Base-by-base conservation (phyloP, 495 filamentous ascomycete species). In the Hypoxylon lienhwacheense region DNA sequence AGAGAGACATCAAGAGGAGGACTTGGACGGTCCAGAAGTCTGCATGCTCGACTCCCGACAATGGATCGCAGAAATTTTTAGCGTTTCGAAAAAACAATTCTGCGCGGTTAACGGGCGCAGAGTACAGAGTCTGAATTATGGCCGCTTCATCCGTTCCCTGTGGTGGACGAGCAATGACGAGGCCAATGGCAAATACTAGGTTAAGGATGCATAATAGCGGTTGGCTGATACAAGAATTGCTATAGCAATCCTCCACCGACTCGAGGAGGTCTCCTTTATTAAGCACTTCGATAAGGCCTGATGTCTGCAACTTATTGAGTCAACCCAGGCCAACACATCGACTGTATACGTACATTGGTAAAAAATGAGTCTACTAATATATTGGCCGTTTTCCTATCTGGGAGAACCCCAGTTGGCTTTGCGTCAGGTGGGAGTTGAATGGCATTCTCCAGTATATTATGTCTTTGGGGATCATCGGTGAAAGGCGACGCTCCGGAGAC, bases 381-480 rank as follows among this genome's bases (percentile, higher is more conserved):
- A 37, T 75, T 61, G 10, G 80, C 78, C 2, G 77, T 82, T 56
- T 74, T 59, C 47, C 70, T 76, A 55, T 83, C 74, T 3, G 82
- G 82, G 16, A 85, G 68, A 5, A 80, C 67, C 50, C 73, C 70
- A 0, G 77, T 78, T 24, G 75, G 60, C 15, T 67, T 72, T 4
- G 67, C 56, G 17, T 74, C 66, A 22, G 67, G 55, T 5, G 81
- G 77, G 14, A 81, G 62, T 14, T 76, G 64, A 24, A 81, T 71
- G n/a, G 68, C 70, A 43, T 78, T 80, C 61, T 89, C 86, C 44
- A 84, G 67, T 67, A 90, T 85, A 17, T 81, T 81, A 64, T 89
- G 84, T 34, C 85, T 75, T 42, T 77, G 79, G 11, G 83, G 86
- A 56, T 89, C 86, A 36, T 80, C 72, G 6, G 86, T 89, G 47